Conservation (phyloP, 2,329 filamentous ascomycete species). For the Macrophomina phaseolina region DNA sequence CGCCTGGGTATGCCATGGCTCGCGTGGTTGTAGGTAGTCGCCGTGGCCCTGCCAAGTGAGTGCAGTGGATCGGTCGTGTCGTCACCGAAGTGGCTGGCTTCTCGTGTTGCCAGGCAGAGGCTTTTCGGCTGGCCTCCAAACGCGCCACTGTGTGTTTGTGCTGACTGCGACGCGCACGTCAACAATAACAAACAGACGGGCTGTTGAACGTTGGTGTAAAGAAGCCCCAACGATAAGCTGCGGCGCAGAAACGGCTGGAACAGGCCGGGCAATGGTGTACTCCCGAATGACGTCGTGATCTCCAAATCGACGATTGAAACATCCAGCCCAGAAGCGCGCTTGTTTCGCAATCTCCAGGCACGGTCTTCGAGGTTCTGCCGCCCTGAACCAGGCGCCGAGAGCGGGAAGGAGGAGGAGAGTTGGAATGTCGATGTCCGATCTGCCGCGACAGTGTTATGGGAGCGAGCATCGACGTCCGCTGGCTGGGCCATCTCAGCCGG, state of each 20-base stretch:
- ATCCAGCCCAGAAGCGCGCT: neutral
- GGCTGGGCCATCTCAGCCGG: neutral
- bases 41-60: neutral
- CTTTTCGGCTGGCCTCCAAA: neutral
- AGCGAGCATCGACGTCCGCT: neutral
- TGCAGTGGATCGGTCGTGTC: neutral
- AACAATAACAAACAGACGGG: constrained; percentile 2
- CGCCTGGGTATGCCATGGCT: neutral
- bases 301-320: constrained; percentile 5
- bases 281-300: neutral
- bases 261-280: neutral
- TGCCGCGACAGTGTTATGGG: neutral
- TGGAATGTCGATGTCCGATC: constrained; percentile 1
- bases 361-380: neutral
- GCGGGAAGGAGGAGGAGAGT: neutral
- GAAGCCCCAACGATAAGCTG: neutral
- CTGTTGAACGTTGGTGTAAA: neutral
- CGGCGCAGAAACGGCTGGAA: neutral
- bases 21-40: neutral
- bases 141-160: neutral
- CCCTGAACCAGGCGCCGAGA: neutral
- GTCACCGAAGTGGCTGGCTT: neutral
- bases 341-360: neutral
- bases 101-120: neutral
- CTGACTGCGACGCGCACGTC: neutral